Base-by-base conservation (phyloP, 1,139 yeast genomes). In the Wickerhamiella infanticola region DNA sequence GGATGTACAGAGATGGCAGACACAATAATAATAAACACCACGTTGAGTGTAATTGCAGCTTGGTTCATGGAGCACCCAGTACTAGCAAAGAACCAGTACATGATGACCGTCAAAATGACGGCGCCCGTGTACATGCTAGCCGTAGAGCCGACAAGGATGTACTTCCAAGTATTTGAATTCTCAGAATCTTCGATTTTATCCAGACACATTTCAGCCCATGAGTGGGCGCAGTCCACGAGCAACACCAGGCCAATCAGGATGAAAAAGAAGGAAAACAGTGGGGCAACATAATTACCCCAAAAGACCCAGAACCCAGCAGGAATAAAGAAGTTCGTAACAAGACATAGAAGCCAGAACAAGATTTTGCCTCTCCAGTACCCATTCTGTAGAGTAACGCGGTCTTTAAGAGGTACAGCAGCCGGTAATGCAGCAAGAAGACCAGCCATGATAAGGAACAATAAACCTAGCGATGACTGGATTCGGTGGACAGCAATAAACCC, bases 181-280 rank as follows among this genome's bases (percentile, higher is more conserved):
- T 88, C 81, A 51, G 88, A 95, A 54, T 82, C 93, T 61, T 90
- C 97, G 43, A 90, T 85, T 57, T 85, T 84, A 54, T 81, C 90
- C 47, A 90, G 73, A 61, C 98, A 93, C 8, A 82, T 84, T 58
- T 93, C 99, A 0, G 98, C 97, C 96, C 97, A 93, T 50, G 93
- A 93, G 63, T 93, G 98, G 9, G 98, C 97, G 70, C 86, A 90
- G 63, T 93, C 98, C 31, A 93, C 97, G 46, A 93, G 66, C 44
- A 93, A 69, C 8, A 93, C 83, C 48, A 93, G 70, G 0, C 98
- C 98, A 51, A 90, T 85, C 6, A 93, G 79, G 37, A 90, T 73
- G 63, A 93, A 93, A 3, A 86, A 62, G 3, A 93, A 81, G 39
- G 95, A 84, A 57, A 86, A 80, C 4, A 85, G 65, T 40, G 86